Percentiles rank a stretch among this genome's conserved stretches.
Conservation (phyloP, 768 basidiomycete species). For the Gloeophyllum trabeum region DNA sequence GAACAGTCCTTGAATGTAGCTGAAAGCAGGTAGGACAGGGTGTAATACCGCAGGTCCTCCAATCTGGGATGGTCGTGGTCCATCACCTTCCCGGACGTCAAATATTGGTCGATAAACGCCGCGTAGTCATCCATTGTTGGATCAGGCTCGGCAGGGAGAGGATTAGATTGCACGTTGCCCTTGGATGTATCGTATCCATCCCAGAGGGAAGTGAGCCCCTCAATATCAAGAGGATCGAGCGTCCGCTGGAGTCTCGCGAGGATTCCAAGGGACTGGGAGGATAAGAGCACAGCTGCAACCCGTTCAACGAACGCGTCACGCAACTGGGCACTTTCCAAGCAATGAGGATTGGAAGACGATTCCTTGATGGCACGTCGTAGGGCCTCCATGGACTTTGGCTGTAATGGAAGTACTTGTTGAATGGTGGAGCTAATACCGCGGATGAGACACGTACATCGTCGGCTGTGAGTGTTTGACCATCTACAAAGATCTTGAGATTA, state of each 20-base stretch:
- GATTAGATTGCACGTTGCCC: not conserved
- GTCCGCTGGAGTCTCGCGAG: constrained; percentile 58
- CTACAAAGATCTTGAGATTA: constrained; percentile 72
- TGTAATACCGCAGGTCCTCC: constrained; percentile 44
- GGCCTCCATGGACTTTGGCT: too few relatives aligned
- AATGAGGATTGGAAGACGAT: too few relatives aligned
- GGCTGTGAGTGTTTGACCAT: constrained; percentile 50
- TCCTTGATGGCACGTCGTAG: too few relatives aligned
- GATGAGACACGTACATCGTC: constrained; percentile 32
- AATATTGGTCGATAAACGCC: constrained; percentile 47
- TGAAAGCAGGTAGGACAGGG: constrained; percentile 74
- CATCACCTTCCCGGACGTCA: constrained; percentile 19
- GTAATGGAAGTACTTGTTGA: too few relatives aligned
- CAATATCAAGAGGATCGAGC: constrained; percentile 79
- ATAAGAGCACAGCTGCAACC: constrained; percentile 35
- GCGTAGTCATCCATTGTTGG: constrained; percentile 57
- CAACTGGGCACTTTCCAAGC: too few relatives aligned
- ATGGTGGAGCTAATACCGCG: not conserved
- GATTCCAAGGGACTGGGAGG: constrained; percentile 38
- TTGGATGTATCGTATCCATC: constrained; percentile 2
- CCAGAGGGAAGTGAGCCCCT: constrained; percentile 43
- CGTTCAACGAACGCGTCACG: constrained; percentile 39
- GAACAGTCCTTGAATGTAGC: constrained; percentile 98
- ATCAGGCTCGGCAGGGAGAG: constrained; percentile 18
- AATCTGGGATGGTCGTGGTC: constrained; percentile 27